phyloP scores from a whole-genome alignment of 2,329 filamentous ascomycete genomes.

The Pseudohalonectria lignicola region DNA sequence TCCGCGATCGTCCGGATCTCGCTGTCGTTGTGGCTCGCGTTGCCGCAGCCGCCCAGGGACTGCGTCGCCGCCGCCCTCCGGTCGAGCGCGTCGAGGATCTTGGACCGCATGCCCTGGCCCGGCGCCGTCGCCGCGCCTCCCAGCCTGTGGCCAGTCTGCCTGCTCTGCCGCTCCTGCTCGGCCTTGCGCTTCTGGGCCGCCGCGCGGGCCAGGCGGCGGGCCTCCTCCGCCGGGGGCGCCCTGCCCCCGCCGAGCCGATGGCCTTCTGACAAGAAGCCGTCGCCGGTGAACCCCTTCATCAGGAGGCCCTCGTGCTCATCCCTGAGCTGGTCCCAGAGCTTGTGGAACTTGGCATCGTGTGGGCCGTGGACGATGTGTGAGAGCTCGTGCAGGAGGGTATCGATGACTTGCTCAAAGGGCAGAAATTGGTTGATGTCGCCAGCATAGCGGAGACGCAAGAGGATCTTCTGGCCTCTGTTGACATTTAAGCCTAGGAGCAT shows the following conservation, averaged over 20 bases:
- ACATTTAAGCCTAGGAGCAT: slow-evolving; percentile 74
- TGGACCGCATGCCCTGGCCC: slow-evolving; percentile 57
- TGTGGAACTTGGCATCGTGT: slow-evolving; percentile 74
- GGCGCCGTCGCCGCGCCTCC: slow-evolving; percentile 47
- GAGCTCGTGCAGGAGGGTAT: slow-evolving; percentile 92
- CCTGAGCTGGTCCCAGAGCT: slow-evolving; percentile 79
- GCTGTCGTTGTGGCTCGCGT: slow-evolving; percentile 53
- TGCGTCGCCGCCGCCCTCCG: slow-evolving; percentile 54
- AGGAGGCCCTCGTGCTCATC: slow-evolving; percentile 71
- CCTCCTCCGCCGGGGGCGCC: slow-evolving; percentile 58
- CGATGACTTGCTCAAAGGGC: slow-evolving; percentile 66
- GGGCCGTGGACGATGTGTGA: slow-evolving; percentile 79
- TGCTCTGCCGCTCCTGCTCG: slow-evolving; percentile 16
- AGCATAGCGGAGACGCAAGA: slow-evolving; percentile 69
- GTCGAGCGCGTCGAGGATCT: slow-evolving; percentile 63
- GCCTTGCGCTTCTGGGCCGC: slow-evolving; percentile 60
- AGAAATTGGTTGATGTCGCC: slow-evolving; percentile 68
- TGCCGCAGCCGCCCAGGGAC: slow-evolving; percentile 67
- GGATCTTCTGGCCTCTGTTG: slow-evolving; percentile 67
- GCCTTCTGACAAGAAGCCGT: slow-evolving; percentile 73
- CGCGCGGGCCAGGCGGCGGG: slow-evolving; percentile 59
- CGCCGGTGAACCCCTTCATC: slow-evolving; percentile 79
- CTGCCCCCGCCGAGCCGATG: slow-evolving; percentile 57
- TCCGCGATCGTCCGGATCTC: slow-evolving; percentile 55
- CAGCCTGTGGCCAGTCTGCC: slow-evolving; percentile 54